These are phyloP conservation scores for Candida sojae DNA, from an alignment of 1,139 yeast species.

Conservation along the genomic window DNA sequence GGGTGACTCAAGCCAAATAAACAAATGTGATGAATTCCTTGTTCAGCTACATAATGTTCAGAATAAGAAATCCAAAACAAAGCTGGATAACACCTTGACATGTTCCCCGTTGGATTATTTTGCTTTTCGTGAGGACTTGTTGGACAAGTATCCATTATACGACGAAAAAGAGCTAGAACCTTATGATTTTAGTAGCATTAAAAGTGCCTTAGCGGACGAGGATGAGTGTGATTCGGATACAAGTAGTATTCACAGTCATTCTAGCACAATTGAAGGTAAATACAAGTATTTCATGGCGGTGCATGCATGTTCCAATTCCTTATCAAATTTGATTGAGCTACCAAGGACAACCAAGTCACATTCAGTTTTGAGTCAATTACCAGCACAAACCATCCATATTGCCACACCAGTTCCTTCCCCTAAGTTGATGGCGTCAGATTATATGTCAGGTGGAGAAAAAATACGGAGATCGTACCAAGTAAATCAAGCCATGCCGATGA, in stretches of 20 bases:
- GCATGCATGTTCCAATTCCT: constrained; percentile 47
- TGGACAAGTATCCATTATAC: constrained; percentile 74
- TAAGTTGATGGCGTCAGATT: constrained; percentile 61
- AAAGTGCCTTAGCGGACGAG: constrained; percentile 12
- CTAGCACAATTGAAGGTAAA: constrained; percentile 19
- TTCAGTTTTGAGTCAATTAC: constrained; percentile 55
- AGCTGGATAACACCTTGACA: constrained; percentile 29
- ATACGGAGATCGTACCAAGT: constrained; percentile 75
- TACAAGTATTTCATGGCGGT: constrained; percentile 44
- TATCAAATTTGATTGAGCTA: constrained; percentile 59
- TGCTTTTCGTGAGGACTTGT: constrained; percentile 72
- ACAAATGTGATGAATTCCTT: constrained; percentile 52
- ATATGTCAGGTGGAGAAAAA: constrained; percentile 61
- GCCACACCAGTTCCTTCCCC: constrained; percentile 94
- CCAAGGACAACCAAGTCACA: constrained; percentile 60
- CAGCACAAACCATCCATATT: constrained; percentile 69
- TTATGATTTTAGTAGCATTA: constrained; percentile 21
- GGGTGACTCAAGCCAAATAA: constrained; percentile 54
- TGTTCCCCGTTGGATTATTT: constrained; percentile 82
- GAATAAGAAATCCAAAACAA: constrained; percentile 24
- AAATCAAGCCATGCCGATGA: constrained; percentile 76
- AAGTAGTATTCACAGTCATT: constrained; percentile 4
- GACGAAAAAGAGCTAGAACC: constrained; percentile 20
- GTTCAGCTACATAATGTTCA: constrained; percentile 44
- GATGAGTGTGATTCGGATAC: constrained; percentile 1